Base-by-base conservation (phyloP, 1,284 basidiomycete species). In the Melampsora larici-populina region DNA sequence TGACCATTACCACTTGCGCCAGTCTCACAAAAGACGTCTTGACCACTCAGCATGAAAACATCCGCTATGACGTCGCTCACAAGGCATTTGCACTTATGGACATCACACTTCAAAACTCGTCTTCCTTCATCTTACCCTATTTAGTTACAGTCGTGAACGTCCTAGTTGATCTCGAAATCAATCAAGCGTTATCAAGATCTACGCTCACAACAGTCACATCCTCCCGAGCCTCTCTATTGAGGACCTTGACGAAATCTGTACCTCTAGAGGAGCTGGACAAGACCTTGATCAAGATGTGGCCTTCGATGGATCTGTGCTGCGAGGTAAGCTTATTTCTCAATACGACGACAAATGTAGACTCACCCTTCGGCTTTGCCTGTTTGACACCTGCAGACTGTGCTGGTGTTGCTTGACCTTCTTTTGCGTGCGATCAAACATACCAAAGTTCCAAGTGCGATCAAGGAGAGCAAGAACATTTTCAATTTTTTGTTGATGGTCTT, bases 401-500 rank as follows among this genome's bases (percentile, higher is more conserved):
- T 71, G 31, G 24, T 68, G 5, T 31, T 83, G 9, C 78, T 83
- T 51, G 80, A 80, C n/a, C 79, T 83, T 51, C 76, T 84, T 15
- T 80, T 81, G 24, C 79, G 80, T 3, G 79, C 80, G 3, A 79
- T 84, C 46, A 79, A 81, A 33, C 77, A 80, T 48, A 80, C 79
- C 60, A 81, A 82, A 78, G 79, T 80, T 24, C 76, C 79, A 7
- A 81, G 78, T 7, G 87, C 97, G 1, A 85, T 90, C 8, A 89
- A 90, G 36, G 87, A 92, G 75, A 85, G 95, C 78, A 90, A 92
- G 68, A 80, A 87, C 0, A 82, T 93, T 49, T 96, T 94, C 86
- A 91, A 90, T 78, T 87, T 93, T 70, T 92, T 97, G 86, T 85
- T 97, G 64, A 89, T 90, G 36, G 90, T 90, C 1, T 90, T 97